Evolutionary conservation across 331 rosid species (phyloP).

Genomic region (Acacia concinna): DNA sequence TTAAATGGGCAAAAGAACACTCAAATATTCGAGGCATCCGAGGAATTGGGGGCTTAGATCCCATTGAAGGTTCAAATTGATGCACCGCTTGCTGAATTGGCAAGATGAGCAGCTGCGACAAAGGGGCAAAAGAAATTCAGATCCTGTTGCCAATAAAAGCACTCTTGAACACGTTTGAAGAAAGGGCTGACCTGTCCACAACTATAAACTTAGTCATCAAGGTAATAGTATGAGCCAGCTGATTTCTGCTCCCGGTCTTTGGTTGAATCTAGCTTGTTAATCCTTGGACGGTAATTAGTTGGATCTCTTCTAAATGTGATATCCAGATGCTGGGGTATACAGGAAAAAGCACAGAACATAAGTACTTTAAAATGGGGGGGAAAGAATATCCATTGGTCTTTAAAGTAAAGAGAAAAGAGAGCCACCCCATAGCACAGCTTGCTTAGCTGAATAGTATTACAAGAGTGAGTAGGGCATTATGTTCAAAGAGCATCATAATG

Average conservation of each 20-base stretch:
- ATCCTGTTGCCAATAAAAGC: neutral
- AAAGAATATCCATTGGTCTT: neutral
- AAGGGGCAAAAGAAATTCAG: constrained; percentile 2
- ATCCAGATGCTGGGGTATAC: constrained; percentile 71
- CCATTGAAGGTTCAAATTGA: constrained; percentile 31
- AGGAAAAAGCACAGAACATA: neutral
- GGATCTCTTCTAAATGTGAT: constrained; percentile 99
- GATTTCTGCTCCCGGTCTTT: constrained; percentile 91
- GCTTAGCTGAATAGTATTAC: neutral
- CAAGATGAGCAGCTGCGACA: constrained; percentile 38
- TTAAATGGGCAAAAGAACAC: constrained; percentile 15
- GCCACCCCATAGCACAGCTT: neutral
- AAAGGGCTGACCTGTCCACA: constrained; percentile 30
- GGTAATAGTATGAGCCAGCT: constrained; percentile 94
- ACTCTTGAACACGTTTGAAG: neutral
- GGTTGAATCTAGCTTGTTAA: constrained; percentile 86
- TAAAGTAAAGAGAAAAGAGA: neutral
- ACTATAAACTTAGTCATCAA: constrained; percentile 64
- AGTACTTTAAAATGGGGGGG: neutral
- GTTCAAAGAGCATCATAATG: neutral
- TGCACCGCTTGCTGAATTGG: constrained; percentile 15
- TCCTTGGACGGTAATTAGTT: constrained; percentile 90
- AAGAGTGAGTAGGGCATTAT: neutral
- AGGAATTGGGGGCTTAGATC: constrained; percentile 16
- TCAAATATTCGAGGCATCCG: constrained; percentile 23